Conservation (phyloP, 2,329 filamentous ascomycete species). For the Cryphonectria japonica region DNA sequence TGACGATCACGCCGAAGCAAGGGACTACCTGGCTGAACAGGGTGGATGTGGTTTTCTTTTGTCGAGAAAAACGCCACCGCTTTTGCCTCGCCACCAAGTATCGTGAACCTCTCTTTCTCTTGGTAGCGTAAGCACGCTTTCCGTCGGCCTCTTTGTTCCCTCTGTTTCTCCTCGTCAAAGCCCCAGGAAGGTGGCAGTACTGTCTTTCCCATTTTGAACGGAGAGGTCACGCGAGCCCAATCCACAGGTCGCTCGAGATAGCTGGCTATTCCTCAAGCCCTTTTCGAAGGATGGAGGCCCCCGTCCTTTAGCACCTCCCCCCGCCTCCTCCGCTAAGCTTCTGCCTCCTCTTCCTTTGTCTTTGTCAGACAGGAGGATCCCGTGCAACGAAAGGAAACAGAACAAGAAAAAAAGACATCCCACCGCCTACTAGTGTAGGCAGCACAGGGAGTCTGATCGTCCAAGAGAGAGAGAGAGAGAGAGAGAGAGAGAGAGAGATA, state of each 20-base stretch:
- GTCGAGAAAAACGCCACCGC: neutral
- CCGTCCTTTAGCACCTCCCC: neutral
- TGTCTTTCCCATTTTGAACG: neutral
- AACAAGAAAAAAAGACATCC: neutral
- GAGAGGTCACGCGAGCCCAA: neutral
- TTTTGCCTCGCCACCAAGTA: neutral
- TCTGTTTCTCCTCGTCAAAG: neutral
- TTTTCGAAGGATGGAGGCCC: neutral
- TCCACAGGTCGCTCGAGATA: neutral
- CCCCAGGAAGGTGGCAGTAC: neutral
- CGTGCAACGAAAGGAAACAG: neutral
- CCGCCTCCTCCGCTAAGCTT: slow-evolving; percentile 1
- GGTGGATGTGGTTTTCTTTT: neutral
- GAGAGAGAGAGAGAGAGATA: neutral
- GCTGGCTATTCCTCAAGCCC: neutral
- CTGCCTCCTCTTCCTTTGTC: neutral
- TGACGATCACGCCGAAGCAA: neutral
- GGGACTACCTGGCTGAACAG: neutral
- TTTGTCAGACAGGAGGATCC: slow-evolving; percentile 7
- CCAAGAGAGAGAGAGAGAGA: neutral
- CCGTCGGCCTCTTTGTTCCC: neutral
- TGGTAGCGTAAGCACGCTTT: slow-evolving; percentile 1
- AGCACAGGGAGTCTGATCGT: neutral
- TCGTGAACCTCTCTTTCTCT: neutral
- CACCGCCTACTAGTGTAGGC: slow-evolving; percentile 22